phyloP scores from a whole-genome alignment of 176 grass and related monocot genomes.

The Eleusine coracana region DNA sequence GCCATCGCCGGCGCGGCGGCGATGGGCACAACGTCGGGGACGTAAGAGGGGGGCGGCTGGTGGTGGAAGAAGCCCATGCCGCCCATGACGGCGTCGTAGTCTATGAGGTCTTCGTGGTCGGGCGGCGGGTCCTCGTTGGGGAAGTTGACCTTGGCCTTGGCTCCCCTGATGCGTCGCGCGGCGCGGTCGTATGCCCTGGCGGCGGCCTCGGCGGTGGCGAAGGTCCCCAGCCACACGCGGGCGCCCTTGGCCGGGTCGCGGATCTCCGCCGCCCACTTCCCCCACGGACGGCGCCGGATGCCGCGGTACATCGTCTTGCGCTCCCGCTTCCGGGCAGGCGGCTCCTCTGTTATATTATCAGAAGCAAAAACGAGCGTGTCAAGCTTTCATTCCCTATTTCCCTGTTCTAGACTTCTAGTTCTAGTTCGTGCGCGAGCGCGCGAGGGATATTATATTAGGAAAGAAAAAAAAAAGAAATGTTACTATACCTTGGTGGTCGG shows the following conservation, averaged over 20 bases:
- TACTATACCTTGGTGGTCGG: background rate
- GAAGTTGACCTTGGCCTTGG: slow-evolving; percentile 96
- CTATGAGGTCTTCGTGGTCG: background rate
- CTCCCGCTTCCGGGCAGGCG: slow-evolving; percentile 51
- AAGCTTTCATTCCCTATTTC: too few relatives aligned
- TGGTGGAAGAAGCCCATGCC: slow-evolving; percentile 44
- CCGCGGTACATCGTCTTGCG: slow-evolving; percentile 69
- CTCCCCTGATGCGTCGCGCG: slow-evolving; percentile 70
- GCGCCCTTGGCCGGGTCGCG: slow-evolving; percentile 80
- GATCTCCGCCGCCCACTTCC: slow-evolving; percentile 97
- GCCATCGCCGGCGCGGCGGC: too few relatives aligned
- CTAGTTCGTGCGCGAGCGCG: too few relatives aligned
- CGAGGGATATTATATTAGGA: too few relatives aligned
- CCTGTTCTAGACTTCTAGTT: too few relatives aligned
- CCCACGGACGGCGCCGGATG: slow-evolving; percentile 89
- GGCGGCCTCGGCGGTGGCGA: slow-evolving; percentile 77
- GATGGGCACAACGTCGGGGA: background rate
- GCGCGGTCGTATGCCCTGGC: slow-evolving; percentile 78
- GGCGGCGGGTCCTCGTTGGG: slow-evolving; percentile 72
- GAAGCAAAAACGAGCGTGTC: too few relatives aligned
- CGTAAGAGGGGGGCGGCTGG: slow-evolving; percentile 15
- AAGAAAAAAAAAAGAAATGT: too few relatives aligned
- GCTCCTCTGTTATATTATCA: background rate
- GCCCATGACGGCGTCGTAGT: slow-evolving; percentile 37
- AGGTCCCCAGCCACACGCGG: slow-evolving; percentile 90